phyloP scores from a whole-genome alignment of 352 stramenopile species.

The Phytophthora aleatoria region DNA sequence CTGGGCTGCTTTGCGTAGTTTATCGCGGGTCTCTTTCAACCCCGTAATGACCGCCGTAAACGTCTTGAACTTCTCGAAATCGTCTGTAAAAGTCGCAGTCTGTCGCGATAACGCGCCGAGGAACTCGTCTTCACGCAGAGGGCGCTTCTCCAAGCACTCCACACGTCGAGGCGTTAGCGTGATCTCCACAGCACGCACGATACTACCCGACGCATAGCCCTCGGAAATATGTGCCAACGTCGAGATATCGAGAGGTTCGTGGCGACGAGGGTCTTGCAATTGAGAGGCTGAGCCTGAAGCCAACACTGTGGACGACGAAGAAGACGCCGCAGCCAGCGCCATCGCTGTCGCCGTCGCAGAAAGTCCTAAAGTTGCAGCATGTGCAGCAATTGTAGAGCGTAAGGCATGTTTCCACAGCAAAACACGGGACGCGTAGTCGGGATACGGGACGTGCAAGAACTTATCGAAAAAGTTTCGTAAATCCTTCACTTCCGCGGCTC shows the following conservation, averaged over 20 bases:
- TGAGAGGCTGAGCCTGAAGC: constrained; percentile 11
- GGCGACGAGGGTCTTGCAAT: constrained; percentile 21
- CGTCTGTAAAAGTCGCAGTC: constrained; percentile 63
- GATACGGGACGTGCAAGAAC: constrained; percentile 92
- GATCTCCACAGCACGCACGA: constrained; percentile 73
- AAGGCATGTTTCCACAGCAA: constrained; percentile 91
- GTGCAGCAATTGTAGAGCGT: constrained; percentile 46
- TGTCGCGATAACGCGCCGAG: constrained; percentile 73
- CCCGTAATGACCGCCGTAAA: constrained; percentile 80
- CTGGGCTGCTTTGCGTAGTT: constrained; percentile 61
- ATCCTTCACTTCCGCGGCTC: constrained; percentile 84
- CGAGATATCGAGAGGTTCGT: constrained; percentile 80
- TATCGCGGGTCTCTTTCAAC: constrained; percentile 73
- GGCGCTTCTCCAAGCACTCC: constrained; percentile 78
- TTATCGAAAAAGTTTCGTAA: constrained; percentile 93
- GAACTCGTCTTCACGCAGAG: constrained; percentile 89
- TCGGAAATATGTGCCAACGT: constrained; percentile 92
- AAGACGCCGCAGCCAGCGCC: constrained; percentile 31
- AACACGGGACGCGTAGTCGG: constrained; percentile 90
- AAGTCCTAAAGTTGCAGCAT: constrained; percentile 38
- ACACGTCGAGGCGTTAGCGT: constrained; percentile 83
- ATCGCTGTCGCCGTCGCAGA: constrained; percentile 20
- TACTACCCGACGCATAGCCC: constrained; percentile 89
- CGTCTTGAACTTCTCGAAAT: constrained; percentile 77
- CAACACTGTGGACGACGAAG: constrained; percentile 10